Evolutionary conservation across 768 basidiomycete species (phyloP).

Genomic region (Phlebiopsis flavidoalba): DNA sequence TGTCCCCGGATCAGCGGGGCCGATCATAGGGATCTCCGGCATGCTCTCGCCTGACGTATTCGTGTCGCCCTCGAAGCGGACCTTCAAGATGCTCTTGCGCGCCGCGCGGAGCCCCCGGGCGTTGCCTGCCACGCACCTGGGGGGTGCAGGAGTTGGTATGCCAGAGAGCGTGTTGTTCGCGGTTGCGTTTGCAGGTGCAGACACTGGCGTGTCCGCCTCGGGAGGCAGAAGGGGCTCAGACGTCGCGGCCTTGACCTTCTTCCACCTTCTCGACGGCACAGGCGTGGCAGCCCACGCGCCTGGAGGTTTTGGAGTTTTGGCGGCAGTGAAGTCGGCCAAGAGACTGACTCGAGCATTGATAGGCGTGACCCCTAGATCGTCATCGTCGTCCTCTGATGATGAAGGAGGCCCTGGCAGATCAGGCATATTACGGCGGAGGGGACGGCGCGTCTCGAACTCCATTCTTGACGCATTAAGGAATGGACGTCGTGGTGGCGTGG

Average conservation of each 20-base stretch:
- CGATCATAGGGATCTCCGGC: conserved; percentile 10
- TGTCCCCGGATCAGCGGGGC: conserved; percentile 9
- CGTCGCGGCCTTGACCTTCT: neutral
- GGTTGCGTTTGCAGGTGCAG: neutral
- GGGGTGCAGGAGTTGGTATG: conserved; percentile 40
- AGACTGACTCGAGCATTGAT: conserved; percentile 14
- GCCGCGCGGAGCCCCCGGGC: conserved; percentile 42
- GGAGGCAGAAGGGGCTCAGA: neutral
- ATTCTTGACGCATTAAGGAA: conserved; percentile 37
- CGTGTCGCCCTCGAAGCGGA: conserved; percentile 59
- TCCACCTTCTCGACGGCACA: neutral
- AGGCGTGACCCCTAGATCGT: conserved; percentile 22
- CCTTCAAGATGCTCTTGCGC: conserved; percentile 59
- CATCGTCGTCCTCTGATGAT: conserved; percentile 44
- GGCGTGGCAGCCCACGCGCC: conserved; percentile 50
- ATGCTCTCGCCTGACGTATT: conserved; percentile 21
- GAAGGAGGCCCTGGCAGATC: conserved; percentile 64
- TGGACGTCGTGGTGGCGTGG: conserved; percentile 44
- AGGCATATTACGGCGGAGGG: conserved; percentile 49
- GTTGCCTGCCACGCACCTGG: conserved; percentile 35
- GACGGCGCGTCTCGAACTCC: conserved; percentile 59
- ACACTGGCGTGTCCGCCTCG: neutral
- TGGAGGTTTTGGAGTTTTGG: conserved; percentile 50
- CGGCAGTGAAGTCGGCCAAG: conserved; percentile 25
- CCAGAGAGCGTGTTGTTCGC: neutral